A percentile compares a stretch with the other conserved stretches of the same genome.
These are phyloP conservation scores for Colletotrichum acutatum DNA, from an alignment of 2,329 filamentous ascomycete species.

Conservation along the genomic window DNA sequence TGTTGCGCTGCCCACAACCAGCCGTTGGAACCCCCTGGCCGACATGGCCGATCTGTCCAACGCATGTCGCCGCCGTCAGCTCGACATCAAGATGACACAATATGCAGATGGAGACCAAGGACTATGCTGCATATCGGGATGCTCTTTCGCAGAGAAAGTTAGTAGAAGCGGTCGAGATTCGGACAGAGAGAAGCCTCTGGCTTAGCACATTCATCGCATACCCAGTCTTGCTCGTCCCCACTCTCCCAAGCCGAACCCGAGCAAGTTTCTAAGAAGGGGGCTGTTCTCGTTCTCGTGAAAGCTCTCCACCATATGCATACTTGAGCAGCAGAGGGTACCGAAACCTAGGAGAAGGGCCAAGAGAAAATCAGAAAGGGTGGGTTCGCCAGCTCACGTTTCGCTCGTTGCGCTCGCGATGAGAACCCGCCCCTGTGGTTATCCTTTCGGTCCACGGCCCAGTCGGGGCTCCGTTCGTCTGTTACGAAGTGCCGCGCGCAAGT, in stretches of 20 bases:
- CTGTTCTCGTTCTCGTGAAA: background rate
- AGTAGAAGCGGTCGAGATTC: too few relatives aligned
- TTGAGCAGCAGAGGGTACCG: background rate
- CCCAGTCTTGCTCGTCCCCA: background rate
- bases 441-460: background rate
- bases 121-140: background rate
- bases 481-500: background rate
- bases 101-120: background rate
- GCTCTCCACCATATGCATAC: background rate
- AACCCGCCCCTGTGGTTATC: background rate
- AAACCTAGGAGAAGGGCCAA: background rate
- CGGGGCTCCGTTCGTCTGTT: background rate
- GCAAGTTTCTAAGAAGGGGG: background rate
- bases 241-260: background rate
- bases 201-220: constrained; percentile 1
- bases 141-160: background rate
- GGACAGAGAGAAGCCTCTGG: background rate
- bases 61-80: background rate
- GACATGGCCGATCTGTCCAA: background rate
- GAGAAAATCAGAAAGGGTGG: background rate
- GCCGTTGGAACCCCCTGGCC: background rate
- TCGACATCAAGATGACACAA: constrained; percentile 15
- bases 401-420: background rate
- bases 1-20: background rate
- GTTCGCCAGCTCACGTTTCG: background rate